Evolutionary conservation across 2,329 filamentous ascomycete genomes (phyloP), one percentile per base, ranked within the genome.

Genomic region (Parastagonospora nodorum): DNA sequence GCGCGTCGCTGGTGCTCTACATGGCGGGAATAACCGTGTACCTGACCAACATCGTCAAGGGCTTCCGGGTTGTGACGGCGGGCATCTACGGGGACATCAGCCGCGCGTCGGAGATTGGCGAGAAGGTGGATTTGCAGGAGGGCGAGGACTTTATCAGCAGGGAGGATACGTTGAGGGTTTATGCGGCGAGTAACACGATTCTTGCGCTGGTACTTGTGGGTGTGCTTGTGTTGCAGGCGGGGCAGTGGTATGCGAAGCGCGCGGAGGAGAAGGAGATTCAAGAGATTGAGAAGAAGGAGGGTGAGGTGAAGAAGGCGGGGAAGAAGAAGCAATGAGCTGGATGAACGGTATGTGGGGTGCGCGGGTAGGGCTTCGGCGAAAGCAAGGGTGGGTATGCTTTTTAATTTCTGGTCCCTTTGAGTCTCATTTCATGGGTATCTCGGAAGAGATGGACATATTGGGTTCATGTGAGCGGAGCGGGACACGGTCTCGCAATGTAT

Each of bases 221-320:
- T 5, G 90, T 99, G 8, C 74, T 99, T 59, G 90, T 97, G 30
- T 77, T 99, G 68, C 94, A 99, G 84, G 91, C 91, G 15, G 94
- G 94, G 9, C 91, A 97, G 82, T 97, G 93, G 94, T 99, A 99
- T 78, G 94, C 94, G 24, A 92, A 97, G 82, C 84, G 90, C 71
- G 95, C 95, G 78, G 92, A 97, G 75, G 82, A 82, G 67, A 88
- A 92, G 72, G 92, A 97, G 74, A 81, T 83, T 48, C 85, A 84
- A 68, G 83, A 85, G 70, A 81, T 88, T 57, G 83, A 86, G 74
- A 76, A 74, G 64, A 72, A 73, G 50, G 65, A 61, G 31, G 64
- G 58, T 29, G 67, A 69, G 55, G 66, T 65, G 60, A 72, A 71
- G 60, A 53, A 38, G 2, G 55, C 55, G 35, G 66, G 66, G 0